Percentiles rank a stretch among this genome's conserved stretches.
phyloP scores from a whole-genome alignment of 2,329 filamentous ascomycete species.

The Botrytis cinerea region DNA sequence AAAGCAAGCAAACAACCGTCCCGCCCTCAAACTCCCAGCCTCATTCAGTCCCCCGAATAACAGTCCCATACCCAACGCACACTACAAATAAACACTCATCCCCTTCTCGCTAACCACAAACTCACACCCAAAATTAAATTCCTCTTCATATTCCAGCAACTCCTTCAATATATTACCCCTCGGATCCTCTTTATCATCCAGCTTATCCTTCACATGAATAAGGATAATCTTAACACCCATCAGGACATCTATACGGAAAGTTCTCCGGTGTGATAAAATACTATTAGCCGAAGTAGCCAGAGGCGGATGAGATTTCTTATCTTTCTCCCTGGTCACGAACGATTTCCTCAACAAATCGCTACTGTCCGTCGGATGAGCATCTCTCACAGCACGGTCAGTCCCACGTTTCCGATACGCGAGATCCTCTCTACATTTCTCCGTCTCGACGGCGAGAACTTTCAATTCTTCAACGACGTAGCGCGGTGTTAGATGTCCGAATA shows the following conservation, averaged over 20 bases:
- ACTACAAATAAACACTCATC: slow-evolving; percentile 1
- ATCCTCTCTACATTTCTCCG: slow-evolving; percentile 21
- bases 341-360: background rate
- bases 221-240: slow-evolving; percentile 77
- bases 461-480: slow-evolving; percentile 81
- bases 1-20: background rate
- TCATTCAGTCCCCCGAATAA: background rate
- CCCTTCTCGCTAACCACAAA: slow-evolving; percentile 59
- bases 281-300: background rate
- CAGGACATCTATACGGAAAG: slow-evolving; percentile 45
- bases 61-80: background rate
- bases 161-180: slow-evolving; percentile 70
- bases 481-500: slow-evolving; percentile 90
- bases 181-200: slow-evolving; percentile 68
- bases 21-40: background rate
- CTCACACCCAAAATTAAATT: slow-evolving; percentile 66
- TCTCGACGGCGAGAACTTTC: slow-evolving; percentile 59
- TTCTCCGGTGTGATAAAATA: background rate
- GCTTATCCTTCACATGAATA: slow-evolving; percentile 89
- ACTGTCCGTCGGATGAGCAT: too few species aligned
- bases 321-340: background rate
- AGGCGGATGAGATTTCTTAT: background rate
- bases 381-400: background rate
- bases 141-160: slow-evolving; percentile 62
- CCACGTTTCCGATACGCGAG: background rate